Percentiles rank a stretch among this genome's conserved stretches.
These are phyloP conservation scores for Cutaneotrichosporon sp. DNA, from an alignment of 1,284 basidiomycete species.

Conservation along the genomic window DNA sequence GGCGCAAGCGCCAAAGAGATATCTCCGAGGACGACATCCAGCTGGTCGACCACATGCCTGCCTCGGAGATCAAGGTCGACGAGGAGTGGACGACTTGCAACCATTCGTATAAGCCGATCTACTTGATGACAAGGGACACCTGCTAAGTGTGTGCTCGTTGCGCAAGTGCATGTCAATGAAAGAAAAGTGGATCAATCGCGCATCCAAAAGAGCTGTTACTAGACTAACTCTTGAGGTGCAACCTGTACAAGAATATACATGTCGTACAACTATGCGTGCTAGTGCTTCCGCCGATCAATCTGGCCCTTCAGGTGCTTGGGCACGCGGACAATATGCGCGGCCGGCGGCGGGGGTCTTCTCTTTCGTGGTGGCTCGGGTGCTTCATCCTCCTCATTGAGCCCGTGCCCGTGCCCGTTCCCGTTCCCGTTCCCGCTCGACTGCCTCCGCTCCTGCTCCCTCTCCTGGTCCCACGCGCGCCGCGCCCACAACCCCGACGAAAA, in stretches of 20 bases:
- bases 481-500: not conserved
- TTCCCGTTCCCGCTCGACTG: not conserved
- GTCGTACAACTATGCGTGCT: not conserved
- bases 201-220: not conserved
- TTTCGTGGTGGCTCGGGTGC: not conserved
- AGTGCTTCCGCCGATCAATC: not conserved
- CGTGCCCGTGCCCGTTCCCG: not conserved
- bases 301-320: conserved; percentile 6
- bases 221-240: not conserved
- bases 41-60: too few species aligned
- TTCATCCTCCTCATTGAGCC: not conserved
- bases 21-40: too few species aligned
- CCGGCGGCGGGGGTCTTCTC: conserved; percentile 9
- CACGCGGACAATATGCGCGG: conserved; percentile 12
- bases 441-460: not conserved
- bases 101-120: too few species aligned
- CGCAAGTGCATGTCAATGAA: not conserved
- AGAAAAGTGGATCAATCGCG: not conserved
- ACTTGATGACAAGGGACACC: too few species aligned
- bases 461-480: not conserved
- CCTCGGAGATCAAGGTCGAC: too few species aligned
- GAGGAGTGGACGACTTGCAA: too few species aligned
- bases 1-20: too few species aligned
- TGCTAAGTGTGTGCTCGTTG: too few species aligned
- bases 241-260: conserved; percentile 3